phyloP scores from a whole-genome alignment of 306 rosid genomes.

The Arachis hypogaea region DNA sequence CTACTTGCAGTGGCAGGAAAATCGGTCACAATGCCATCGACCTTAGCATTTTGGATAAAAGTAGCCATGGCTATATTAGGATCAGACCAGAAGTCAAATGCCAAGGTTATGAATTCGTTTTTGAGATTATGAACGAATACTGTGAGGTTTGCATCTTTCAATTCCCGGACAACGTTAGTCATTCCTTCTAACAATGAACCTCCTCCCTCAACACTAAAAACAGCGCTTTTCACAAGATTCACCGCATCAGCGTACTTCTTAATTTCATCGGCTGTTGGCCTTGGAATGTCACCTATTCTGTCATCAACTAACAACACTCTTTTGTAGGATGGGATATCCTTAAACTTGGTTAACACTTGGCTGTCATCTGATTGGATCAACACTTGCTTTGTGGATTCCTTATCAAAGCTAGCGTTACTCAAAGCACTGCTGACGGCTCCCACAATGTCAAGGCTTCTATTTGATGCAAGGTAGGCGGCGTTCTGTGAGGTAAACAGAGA shows the following conservation, averaged over 20 bases:
- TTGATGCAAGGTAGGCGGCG: conserved; percentile 82
- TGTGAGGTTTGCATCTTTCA: conserved; percentile 65
- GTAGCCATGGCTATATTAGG: conserved; percentile 73
- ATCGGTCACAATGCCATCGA: conserved; percentile 76
- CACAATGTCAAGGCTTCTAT: conserved; percentile 74
- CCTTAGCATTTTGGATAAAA: conserved; percentile 39
- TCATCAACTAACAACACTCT: conserved; percentile 48
- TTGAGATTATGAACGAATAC: conserved; percentile 53
- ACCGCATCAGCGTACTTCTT: conserved; percentile 74
- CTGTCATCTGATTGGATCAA: conserved; percentile 81
- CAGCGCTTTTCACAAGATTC: conserved; percentile 43
- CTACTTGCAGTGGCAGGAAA: conserved; percentile 76
- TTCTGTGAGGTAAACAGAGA: conserved; percentile 53
- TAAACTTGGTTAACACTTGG: conserved; percentile 75
- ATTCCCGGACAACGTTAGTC: conserved; percentile 57
- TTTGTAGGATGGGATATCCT: conserved; percentile 56
- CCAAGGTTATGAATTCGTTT: conserved; percentile 67
- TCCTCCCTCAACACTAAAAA: conserved; percentile 5
- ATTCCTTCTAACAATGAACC: conserved; percentile 34
- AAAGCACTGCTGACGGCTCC: conserved; percentile 55
- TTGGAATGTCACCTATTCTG: conserved; percentile 50
- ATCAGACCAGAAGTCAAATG: conserved; percentile 74
- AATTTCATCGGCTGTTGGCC: conserved; percentile 55
- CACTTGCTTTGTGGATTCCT: conserved; percentile 66
- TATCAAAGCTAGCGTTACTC: conserved; percentile 72